These are phyloP conservation scores for Amanita exitialis DNA, from an alignment of 768 basidiomycete genomes.

Conservation along the genomic window DNA sequence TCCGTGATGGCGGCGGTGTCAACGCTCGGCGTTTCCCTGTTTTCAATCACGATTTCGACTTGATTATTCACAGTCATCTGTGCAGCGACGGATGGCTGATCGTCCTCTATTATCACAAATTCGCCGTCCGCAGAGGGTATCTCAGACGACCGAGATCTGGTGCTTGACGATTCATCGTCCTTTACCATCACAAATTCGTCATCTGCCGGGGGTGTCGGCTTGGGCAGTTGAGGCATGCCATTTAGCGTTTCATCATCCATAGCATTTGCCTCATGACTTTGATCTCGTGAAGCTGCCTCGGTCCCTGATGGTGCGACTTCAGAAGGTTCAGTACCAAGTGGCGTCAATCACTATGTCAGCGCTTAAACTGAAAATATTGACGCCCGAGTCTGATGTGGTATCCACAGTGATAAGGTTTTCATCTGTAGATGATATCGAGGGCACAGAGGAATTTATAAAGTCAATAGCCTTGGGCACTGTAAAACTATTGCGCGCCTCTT, in stretches of 20 bases:
- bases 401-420: constrained; percentile 19
- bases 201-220: not conserved
- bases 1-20: not conserved
- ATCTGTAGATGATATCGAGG: constrained; percentile 9
- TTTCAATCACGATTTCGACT: not conserved
- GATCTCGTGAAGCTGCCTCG: not conserved
- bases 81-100: no score
- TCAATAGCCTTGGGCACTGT: constrained; percentile 34
- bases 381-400: constrained; percentile 9
- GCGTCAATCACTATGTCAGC: constrained; percentile 3
- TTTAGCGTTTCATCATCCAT: no score
- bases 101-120: not conserved
- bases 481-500: constrained; percentile 31
- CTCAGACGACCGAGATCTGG: not conserved
- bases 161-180: not conserved
- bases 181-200: not conserved
- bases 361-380: not conserved
- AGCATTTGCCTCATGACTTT: not conserved
- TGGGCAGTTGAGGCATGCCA: no score
- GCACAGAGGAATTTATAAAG: constrained; percentile 25
- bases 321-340: constrained; percentile 11
- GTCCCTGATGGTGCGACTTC: constrained; percentile 7
- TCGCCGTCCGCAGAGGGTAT: not conserved
- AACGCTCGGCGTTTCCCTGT: not conserved
- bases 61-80: no score